Percentiles rank a stretch among this genome's conserved stretches.
phyloP scores from a whole-genome alignment of 768 basidiomycete species.

The Leccinum fibrillosum region DNA sequence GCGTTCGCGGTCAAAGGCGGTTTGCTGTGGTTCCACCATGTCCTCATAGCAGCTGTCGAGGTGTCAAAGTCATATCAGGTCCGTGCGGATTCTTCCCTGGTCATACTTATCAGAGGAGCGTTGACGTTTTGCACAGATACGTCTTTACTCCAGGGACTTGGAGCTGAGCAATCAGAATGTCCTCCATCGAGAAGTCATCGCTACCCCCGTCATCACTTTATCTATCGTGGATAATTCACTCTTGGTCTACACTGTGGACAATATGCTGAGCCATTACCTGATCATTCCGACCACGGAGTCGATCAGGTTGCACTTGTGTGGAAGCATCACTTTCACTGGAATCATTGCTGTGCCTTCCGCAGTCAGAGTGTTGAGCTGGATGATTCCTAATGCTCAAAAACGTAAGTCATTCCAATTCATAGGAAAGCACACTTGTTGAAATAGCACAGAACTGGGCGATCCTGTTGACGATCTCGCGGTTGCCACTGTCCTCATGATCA shows the following conservation, averaged over 20 bases:
- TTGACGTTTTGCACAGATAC: slow-evolving; percentile 52
- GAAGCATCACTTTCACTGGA: slow-evolving; percentile 91
- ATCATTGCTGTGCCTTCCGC: slow-evolving; percentile 81
- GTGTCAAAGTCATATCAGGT: slow-evolving; percentile 77
- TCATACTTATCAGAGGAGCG: not conserved
- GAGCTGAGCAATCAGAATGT: slow-evolving; percentile 82
- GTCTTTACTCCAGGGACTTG: slow-evolving; percentile 92
- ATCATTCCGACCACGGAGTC: slow-evolving; percentile 80
- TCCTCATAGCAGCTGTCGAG: slow-evolving; percentile 89
- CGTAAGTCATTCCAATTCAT: slow-evolving; percentile 48
- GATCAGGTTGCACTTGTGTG: slow-evolving; percentile 86
- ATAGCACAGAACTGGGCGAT: slow-evolving; percentile 80
- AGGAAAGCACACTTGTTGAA: slow-evolving; percentile 6
- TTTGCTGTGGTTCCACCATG: slow-evolving; percentile 96
- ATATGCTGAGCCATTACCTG: slow-evolving; percentile 89
- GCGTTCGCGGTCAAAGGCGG: slow-evolving; percentile 88
- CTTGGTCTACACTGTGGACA: slow-evolving; percentile 91
- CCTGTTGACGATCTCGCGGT: slow-evolving; percentile 89
- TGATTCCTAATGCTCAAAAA: slow-evolving; percentile 91
- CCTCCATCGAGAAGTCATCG: slow-evolving; percentile 73
- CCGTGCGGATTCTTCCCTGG: slow-evolving; percentile 13
- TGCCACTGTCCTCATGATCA: slow-evolving; percentile 94
- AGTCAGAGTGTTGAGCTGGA: slow-evolving; percentile 93
- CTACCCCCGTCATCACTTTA: slow-evolving; percentile 77
- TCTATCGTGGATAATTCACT: slow-evolving; percentile 94